Percentiles rank a stretch among this genome's conserved stretches.
Conservation (phyloP, 805 yeast species). For the Wickerhamiella parazyma region DNA sequence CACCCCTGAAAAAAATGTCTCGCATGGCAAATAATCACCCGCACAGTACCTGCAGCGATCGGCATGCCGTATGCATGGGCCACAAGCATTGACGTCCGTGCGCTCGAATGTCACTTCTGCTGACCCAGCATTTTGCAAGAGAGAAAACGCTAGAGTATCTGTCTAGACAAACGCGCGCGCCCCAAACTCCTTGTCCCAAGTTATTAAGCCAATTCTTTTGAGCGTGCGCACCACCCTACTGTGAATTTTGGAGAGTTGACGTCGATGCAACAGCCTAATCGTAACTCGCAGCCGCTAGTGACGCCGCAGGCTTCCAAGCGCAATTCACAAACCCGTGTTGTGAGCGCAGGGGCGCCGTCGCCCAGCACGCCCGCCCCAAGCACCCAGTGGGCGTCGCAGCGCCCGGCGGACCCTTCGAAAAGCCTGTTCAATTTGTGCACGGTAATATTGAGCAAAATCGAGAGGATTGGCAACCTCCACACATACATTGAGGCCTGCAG, state of each 20-base stretch:
- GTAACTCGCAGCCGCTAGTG: constrained; percentile 5
- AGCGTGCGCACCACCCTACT: background rate
- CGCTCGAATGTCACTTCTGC: no score
- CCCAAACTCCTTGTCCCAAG: background rate
- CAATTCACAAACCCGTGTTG: constrained; percentile 3
- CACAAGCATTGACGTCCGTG: no score
- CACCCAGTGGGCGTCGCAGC: constrained; percentile 16
- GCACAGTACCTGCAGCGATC: no score
- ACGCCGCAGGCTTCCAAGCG: background rate
- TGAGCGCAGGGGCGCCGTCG: constrained; percentile 7
- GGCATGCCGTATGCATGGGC: no score
- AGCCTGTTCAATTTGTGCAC: constrained; percentile 59
- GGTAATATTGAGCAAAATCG: constrained; percentile 40
- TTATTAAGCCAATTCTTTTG: background rate
- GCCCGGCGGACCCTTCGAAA: constrained; percentile 34
- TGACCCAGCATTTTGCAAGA: no score
- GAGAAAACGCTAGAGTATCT: no score
- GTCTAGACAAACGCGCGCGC: background rate
- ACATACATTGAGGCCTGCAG: constrained; percentile 50
- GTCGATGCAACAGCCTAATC: constrained; percentile 8
- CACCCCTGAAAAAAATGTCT: no score
- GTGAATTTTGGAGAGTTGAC: background rate
- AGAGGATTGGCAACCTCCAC: constrained; percentile 49
- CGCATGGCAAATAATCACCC: no score
- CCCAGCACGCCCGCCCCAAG: constrained; percentile 17